These are phyloP conservation scores for Aspergillus aculeatinus DNA, from an alignment of 2,329 filamentous ascomycete species.

Conservation along the genomic window DNA sequence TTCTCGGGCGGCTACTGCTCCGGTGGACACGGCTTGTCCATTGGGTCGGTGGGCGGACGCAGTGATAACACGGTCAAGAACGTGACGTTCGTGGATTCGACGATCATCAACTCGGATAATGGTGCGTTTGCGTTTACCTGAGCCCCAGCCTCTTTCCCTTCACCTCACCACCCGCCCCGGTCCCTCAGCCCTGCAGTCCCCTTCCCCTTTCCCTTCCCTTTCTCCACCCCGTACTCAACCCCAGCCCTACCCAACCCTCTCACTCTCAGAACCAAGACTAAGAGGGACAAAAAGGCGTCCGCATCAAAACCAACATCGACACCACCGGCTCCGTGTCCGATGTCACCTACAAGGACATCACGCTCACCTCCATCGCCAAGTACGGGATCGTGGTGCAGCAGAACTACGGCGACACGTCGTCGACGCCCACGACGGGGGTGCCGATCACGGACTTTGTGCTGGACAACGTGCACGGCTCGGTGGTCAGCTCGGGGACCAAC, in stretches of 20 bases:
- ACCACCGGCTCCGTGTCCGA: constrained; percentile 44
- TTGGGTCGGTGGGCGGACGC: constrained; percentile 59
- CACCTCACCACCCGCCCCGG: too few relatives aligned
- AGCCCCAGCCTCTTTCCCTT: too few relatives aligned
- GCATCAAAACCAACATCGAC: constrained; percentile 57
- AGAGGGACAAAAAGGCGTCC: constrained; percentile 32
- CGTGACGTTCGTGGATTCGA: constrained; percentile 53
- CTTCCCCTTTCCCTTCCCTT: too few relatives aligned
- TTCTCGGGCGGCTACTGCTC: constrained; percentile 32
- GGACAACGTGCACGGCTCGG: background rate
- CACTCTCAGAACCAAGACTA: too few relatives aligned
- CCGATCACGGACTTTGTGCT: constrained; percentile 1
- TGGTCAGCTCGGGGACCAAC: background rate
- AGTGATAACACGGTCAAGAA: constrained; percentile 55
- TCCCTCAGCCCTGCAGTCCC: too few relatives aligned
- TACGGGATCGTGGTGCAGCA: constrained; percentile 2
- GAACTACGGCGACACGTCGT: background rate
- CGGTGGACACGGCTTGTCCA: constrained; percentile 56
- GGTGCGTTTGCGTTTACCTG: constrained; percentile 30
- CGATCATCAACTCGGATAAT: constrained; percentile 54
- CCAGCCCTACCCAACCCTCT: background rate
- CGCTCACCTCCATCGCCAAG: background rate
- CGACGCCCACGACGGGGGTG: background rate
- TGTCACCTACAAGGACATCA: constrained; percentile 25
- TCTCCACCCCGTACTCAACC: too few relatives aligned